These are phyloP conservation scores for Incumbomyces delicatus DNA, from an alignment of 2,329 filamentous ascomycete genomes.

Conservation along the genomic window DNA sequence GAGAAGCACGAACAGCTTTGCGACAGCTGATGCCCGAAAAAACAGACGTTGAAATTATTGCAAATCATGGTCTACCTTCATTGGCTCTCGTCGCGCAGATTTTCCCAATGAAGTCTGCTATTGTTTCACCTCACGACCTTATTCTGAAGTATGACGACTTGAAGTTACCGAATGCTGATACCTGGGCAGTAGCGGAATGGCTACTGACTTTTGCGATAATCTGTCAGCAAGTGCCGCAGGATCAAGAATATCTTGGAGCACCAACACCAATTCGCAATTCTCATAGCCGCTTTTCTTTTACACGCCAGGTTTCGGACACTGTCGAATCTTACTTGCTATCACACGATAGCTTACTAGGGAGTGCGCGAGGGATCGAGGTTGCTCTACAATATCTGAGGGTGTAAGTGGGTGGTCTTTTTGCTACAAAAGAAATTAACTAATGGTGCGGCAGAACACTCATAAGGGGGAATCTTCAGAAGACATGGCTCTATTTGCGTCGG, in stretches of 20 bases:
- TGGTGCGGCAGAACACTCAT: slow-evolving; percentile 14
- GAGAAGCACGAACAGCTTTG: slow-evolving; percentile 8
- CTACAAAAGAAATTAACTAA: too few species aligned
- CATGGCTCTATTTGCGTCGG: slow-evolving; percentile 30
- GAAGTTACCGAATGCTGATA: slow-evolving; percentile 6
- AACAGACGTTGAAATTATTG: slow-evolving; percentile 6
- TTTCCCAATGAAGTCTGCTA: slow-evolving; percentile 6
- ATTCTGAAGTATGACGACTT: slow-evolving; percentile 8
- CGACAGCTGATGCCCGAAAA: slow-evolving; percentile 10
- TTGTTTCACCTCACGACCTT: slow-evolving; percentile 9
- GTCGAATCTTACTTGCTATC: slow-evolving; percentile 11
- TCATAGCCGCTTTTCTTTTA: slow-evolving; percentile 5
- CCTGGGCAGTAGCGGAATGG: slow-evolving; percentile 10
- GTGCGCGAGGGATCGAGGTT: slow-evolving; percentile 22
- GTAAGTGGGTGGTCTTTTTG: slow-evolving; percentile 18
- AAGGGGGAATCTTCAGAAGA: slow-evolving; percentile 26
- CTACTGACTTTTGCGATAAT: slow-evolving; percentile 11
- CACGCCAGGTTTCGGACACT: slow-evolving; percentile 7
- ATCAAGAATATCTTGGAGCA: not conserved
- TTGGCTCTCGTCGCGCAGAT: not conserved
- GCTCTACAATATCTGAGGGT: slow-evolving; percentile 28
- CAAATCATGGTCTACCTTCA: slow-evolving; percentile 1
- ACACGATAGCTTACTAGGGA: slow-evolving; percentile 26
- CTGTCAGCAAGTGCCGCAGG: slow-evolving; percentile 8
- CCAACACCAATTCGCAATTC: not conserved